Evolutionary conservation across 2,329 filamentous ascomycete species (phyloP).

Genomic region (Talaromyces sp.): DNA sequence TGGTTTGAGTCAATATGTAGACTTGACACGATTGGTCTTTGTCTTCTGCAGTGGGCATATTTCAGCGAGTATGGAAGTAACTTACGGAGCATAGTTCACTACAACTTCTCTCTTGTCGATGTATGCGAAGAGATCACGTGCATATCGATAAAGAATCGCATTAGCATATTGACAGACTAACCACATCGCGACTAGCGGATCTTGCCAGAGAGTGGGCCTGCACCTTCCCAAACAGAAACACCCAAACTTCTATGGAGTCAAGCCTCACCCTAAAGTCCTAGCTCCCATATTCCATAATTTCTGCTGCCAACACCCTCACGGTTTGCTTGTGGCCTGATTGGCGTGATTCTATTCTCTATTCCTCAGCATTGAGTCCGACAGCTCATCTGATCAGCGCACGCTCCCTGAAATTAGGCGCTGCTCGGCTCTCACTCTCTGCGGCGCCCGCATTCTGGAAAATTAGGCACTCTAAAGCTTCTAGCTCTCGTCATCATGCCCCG

Average conservation of each 20-base stretch:
- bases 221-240: slow-evolving; percentile 4
- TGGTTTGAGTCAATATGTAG: not conserved
- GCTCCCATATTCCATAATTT: not conserved
- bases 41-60: not conserved
- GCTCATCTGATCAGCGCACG: not conserved
- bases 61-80: not conserved
- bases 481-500: slow-evolving; percentile 16
- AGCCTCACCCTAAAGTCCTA: slow-evolving; percentile 10
- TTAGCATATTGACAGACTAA: not conserved
- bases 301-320: not conserved
- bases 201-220: not conserved
- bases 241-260: slow-evolving; percentile 4
- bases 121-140: not conserved
- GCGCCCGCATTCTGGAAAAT: slow-evolving; percentile 17
- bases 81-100: no score
- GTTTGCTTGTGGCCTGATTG: not conserved
- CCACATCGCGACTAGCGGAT: not conserved
- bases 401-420: not conserved
- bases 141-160: not conserved
- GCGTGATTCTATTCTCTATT: not conserved
- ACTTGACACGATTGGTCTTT: not conserved
- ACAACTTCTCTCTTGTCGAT: not conserved
- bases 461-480: slow-evolving; percentile 2
- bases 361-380: not conserved
- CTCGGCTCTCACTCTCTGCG: slow-evolving; percentile 11